Evolutionary conservation across 2,329 filamentous ascomycete genomes (phyloP), one percentile per base, ranked within the genome.

Genomic region (Neofusicoccum cordaticola): DNA sequence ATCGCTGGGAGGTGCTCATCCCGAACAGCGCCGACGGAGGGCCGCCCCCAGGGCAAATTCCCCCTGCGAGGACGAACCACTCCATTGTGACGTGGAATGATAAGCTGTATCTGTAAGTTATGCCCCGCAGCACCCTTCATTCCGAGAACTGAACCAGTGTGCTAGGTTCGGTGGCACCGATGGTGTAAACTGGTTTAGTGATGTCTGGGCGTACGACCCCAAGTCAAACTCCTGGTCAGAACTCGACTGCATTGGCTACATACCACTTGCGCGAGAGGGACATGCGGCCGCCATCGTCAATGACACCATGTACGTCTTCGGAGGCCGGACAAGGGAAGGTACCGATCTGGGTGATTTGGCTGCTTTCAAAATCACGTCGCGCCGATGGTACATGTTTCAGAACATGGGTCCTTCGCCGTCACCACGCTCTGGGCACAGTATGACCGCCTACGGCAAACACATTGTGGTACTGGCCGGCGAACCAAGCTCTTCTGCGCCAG

Each of bases 271-370:
- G 17, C 88, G 95, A 66, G 95, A 99, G 82, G 95, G 95, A 3
- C 95, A 99, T 76, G 93, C 96, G 12, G 92, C 95, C 13, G 89
- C 94, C 3, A 83, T 99, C 19, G 93, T 99, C 48, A 92, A 95
- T 75, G 95, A 99, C 75, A 95, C 97, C 66, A 99, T 99, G 96
- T 99, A 99, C 80, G 88, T 99, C 67, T 99, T 99, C 76, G 96
- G 96, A 70, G 95, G 95, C 50, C 90, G 95, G 66, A 97, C 93
- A 0, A 92, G 97, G 73, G 93, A 98, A 70, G 95, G 95, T 1
- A 87, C 89, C 34, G 95, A 99, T 75, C 82, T 99, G 3, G 95
- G 94, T 39, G 95, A 99, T 77, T 83, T 99, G 48, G 94, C 95
- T 2, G 95, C 95, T 9, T 92, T 92, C 77, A 84, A 88, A 57